A percentile compares a stretch with the other conserved stretches of the same genome.
phyloP scores from a whole-genome alignment of 371 early-diverging fungal genomes.

The Gilbertella persicaria region DNA sequence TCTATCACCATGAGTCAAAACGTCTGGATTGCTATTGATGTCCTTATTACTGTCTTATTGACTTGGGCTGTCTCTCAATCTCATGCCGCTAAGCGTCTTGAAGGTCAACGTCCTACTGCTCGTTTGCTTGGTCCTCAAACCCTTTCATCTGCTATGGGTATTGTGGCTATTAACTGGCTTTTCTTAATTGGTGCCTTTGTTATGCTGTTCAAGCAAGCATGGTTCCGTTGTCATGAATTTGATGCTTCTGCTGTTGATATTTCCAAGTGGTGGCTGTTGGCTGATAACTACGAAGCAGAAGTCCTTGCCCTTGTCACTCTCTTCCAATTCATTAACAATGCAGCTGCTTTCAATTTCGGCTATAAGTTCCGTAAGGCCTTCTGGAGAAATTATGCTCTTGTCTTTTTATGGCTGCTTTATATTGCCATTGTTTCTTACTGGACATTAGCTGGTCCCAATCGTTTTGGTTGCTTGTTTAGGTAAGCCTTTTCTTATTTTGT shows the following conservation, averaged over 20 bases:
- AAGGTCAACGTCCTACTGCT: constrained; percentile 68
- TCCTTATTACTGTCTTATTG: constrained; percentile 63
- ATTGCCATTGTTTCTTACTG: constrained; percentile 56
- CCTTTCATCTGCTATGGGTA: constrained; percentile 62
- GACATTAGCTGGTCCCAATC: constrained; percentile 66
- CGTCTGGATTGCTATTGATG: constrained; percentile 75
- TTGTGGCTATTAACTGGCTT: constrained; percentile 66
- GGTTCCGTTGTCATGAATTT: constrained; percentile 75
- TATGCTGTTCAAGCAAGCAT: constrained; percentile 64
- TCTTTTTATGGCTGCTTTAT: constrained; percentile 54
- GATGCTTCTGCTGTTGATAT: constrained; percentile 61
- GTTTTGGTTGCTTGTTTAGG: constrained; percentile 53
- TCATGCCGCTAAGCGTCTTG: constrained; percentile 56
- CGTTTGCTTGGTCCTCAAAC: constrained; percentile 71
- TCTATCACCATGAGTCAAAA: constrained; percentile 56
- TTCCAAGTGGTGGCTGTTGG: constrained; percentile 73
- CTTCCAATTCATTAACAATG: constrained; percentile 65
- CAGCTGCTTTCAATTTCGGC: constrained; percentile 68
- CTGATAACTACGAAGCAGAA: constrained; percentile 74
- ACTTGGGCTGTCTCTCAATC: constrained; percentile 69
- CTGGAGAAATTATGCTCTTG: constrained; percentile 60
- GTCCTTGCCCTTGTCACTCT: constrained; percentile 54
- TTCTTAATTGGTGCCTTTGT: constrained; percentile 52
- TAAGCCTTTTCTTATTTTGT: neutral
- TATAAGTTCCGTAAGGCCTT: constrained; percentile 58